Conservation (phyloP, 2,329 filamentous ascomycete genomes). For the Monascus ruber region DNA sequence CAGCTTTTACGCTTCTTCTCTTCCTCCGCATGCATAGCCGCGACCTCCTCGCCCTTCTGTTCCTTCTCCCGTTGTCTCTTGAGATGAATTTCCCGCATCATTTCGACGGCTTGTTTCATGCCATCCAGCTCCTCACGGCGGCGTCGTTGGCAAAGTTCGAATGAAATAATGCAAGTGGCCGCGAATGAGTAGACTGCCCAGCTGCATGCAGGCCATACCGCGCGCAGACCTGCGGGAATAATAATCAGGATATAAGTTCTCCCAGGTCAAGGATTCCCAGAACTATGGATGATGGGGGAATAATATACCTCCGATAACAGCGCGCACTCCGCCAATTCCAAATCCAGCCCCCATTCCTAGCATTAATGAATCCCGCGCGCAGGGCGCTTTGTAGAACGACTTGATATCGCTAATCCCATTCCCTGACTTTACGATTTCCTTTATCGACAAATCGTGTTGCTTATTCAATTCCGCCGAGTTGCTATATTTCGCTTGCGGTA, state of each 20-base stretch:
- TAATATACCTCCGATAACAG: conserved; percentile 58
- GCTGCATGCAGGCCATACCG: conserved; percentile 59
- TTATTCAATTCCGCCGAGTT: conserved; percentile 48
- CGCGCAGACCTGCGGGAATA: conserved; percentile 33
- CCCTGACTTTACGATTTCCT: conserved; percentile 26
- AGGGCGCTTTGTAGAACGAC: conserved; percentile 67
- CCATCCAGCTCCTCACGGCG: conserved; percentile 64
- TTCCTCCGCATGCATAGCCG: conserved; percentile 24
- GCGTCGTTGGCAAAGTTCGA: conserved; percentile 73
- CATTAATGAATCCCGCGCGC: conserved; percentile 70
- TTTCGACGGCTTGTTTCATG: conserved; percentile 76
- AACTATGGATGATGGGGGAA: not conserved
- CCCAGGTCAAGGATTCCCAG: not conserved
- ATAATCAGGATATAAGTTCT: conserved; percentile 1
- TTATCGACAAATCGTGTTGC: conserved; percentile 28
- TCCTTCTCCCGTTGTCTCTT: conserved; percentile 48
- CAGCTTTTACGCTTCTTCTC: conserved; percentile 32
- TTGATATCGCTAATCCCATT: conserved; percentile 42
- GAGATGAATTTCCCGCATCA: conserved; percentile 61
- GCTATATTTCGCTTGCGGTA: conserved; percentile 44
- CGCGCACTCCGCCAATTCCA: conserved; percentile 60
- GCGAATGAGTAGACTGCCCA: conserved; percentile 76
- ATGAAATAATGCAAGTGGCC: conserved; percentile 56
- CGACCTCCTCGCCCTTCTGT: conserved; percentile 25
- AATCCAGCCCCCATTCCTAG: conserved; percentile 74